These are phyloP conservation scores for Pythium sukuiense DNA, from an alignment of 352 stramenopile species.

Conservation along the genomic window DNA sequence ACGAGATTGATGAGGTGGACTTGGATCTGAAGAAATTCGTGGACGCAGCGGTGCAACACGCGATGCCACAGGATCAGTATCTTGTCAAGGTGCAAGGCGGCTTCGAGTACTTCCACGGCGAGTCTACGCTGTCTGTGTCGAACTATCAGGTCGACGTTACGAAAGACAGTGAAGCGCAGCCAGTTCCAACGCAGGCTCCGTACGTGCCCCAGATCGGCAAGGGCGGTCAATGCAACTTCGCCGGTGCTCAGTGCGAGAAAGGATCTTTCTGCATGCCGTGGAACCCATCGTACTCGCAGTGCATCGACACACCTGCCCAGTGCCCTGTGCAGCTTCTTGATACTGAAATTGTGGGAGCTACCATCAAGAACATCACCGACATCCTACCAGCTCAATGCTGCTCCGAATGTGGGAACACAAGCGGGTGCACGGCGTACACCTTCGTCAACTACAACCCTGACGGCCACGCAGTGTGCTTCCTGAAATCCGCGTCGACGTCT, in stretches of 20 bases:
- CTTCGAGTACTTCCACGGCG: not conserved
- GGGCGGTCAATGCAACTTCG: not conserved
- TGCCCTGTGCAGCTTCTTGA: not conserved
- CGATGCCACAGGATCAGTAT: not conserved
- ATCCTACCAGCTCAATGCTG: not conserved
- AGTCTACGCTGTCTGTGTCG: not conserved
- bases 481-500: not conserved
- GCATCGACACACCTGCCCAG: not conserved
- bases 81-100: not conserved
- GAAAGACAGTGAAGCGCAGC: not conserved
- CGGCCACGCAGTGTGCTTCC: not conserved
- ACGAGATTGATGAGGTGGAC: not conserved
- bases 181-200: not conserved
- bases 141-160: not conserved
- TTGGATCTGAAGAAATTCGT: not conserved
- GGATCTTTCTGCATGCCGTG: not conserved
- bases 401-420: not conserved
- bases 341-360: not conserved
- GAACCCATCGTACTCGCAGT: not conserved
- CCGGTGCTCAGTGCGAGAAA: not conserved
- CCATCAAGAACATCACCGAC: not conserved
- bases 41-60: not conserved
- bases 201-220: not conserved
- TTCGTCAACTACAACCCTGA: slow-evolving; percentile 3
- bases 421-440: not conserved